Evolutionary conservation across 106 monocot species (phyloP), one percentile per base, ranked within the genome.

Genomic region (Vanilla planifolia): DNA sequence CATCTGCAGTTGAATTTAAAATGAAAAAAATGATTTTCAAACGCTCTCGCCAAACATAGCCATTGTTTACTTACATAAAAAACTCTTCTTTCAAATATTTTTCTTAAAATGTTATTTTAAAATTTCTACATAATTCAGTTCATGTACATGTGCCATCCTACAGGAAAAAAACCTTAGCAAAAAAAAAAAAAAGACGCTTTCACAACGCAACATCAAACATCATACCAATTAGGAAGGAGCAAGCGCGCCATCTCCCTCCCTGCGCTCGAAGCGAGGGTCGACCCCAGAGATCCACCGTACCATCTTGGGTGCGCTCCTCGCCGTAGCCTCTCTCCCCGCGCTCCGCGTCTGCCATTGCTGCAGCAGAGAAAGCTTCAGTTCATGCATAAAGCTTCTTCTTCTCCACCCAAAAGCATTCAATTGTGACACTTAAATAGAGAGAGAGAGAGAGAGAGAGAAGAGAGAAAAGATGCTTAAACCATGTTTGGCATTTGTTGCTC

Each of bases 231-330:
- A 81, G 62, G 21, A 81, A 81, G 62, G 66, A 81, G 43, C 71
- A 72, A 32, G 80, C 75, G 33, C 50, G 63, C 80, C 80, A 81
- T n/a, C 76, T 55, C n/a, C 80, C 80, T 48, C 70, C 75, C 21
- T 60, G 67, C 14, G 63, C 66, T 16, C 68, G 66, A 34, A 72
- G 43, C 13, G 43, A 71, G 11, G 80, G 76, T 17, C 67, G 61
- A 6, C 80, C 80, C 22, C 60, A 62, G 43, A 81, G 67, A 63
- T 81, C 80, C 15, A 81, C 72, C 0, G 75, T 72, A 10, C 80
- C 80, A 51, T 81, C 80, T 53, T 59, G 67, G n/a, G 80, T 76
- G 67, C 48, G 24, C 19, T 67, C 44, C 2, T 52, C 51, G 24
- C 51, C 64, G 15, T 7, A 16, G n/a, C 22, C 20, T 9, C 24